Evolutionary conservation across 2,329 filamentous ascomycete genomes (phyloP).

Genomic region (Penicillium crustosum): DNA sequence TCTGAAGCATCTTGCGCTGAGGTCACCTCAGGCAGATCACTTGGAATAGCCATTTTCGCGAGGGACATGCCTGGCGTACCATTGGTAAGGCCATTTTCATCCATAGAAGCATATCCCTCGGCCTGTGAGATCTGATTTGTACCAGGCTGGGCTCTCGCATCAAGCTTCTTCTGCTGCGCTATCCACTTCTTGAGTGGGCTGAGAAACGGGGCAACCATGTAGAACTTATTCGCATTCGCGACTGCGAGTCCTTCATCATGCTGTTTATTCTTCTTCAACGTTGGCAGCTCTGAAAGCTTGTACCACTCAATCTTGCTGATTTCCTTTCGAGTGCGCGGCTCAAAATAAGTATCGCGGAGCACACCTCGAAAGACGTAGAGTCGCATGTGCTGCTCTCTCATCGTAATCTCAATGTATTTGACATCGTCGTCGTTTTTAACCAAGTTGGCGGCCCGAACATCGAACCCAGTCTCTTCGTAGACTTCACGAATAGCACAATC

Average conservation of each 20-base stretch:
- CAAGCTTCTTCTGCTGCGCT: conserved; percentile 74
- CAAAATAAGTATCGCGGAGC: conserved; percentile 81
- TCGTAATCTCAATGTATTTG: conserved; percentile 83
- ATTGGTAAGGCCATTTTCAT: conserved; percentile 48
- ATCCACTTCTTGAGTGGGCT: conserved; percentile 88
- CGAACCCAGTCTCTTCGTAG: conserved; percentile 92
- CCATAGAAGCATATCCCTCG: conserved; percentile 58
- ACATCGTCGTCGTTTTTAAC: conserved; percentile 69
- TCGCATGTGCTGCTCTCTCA: conserved; percentile 89
- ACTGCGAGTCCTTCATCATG: conserved; percentile 57
- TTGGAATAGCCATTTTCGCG: conserved; percentile 31
- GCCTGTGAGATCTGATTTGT: conserved; percentile 46
- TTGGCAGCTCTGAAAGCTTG: conserved; percentile 81
- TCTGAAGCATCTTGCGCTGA: conserved; percentile 46
- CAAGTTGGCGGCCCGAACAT: conserved; percentile 72
- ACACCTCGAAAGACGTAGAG: conserved; percentile 90
- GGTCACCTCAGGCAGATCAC: conserved; percentile 44
- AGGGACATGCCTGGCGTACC: conserved; percentile 20
- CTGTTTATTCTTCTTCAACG: conserved; percentile 71
- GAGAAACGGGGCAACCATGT: conserved; percentile 95
- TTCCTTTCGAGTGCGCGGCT: conserved; percentile 89
- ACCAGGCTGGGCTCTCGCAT: conserved; percentile 51
- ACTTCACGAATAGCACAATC: conserved; percentile 94
- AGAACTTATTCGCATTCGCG: conserved; percentile 80
- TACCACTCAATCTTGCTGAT: conserved; percentile 98